Conservation (phyloP, 805 yeast genomes). For the Candida multigemmis region DNA sequence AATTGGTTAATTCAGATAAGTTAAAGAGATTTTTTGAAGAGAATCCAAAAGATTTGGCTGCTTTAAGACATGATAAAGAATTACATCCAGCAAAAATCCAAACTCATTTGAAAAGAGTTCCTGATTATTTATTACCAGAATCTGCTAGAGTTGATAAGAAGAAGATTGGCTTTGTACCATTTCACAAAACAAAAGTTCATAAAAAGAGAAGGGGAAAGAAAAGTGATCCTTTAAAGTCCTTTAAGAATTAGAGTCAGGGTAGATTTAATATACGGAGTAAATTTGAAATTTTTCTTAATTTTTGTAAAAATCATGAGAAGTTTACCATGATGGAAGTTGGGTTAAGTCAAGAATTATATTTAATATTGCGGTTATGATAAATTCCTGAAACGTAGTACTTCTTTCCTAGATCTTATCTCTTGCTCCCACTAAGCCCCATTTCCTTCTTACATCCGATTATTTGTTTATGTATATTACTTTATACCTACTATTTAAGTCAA, state of each 20-base stretch:
- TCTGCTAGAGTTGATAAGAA: constrained; percentile 49
- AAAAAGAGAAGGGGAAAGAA: constrained; percentile 38
- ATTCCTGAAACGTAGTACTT: too few species aligned
- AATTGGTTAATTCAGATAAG: constrained; percentile 80
- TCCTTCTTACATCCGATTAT: too few species aligned
- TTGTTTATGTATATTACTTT: too few species aligned
- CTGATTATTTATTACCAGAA: constrained; percentile 83
- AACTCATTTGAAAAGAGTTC: constrained; percentile 82
- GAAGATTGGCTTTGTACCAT: constrained; percentile 66
- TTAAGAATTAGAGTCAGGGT: constrained; percentile 9
- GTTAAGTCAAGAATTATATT: too few species aligned
- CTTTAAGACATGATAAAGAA: constrained; percentile 87
- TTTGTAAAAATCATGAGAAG: too few species aligned
- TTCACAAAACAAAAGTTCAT: constrained; percentile 42
- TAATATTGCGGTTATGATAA: too few species aligned
- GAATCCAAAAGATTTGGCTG: constrained; percentile 86
- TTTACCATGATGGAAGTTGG: too few species aligned
- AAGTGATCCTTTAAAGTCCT: constrained; percentile 56
- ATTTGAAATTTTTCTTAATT: too few species aligned
- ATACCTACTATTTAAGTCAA: constrained; percentile 8
- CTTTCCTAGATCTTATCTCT: too few species aligned
- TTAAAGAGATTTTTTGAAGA: constrained; percentile 93
- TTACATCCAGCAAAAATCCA: constrained; percentile 77
- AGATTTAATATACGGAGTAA: neutral
- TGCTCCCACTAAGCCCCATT: too few species aligned